Evolutionary conservation across 768 basidiomycete genomes (phyloP).

Genomic region (Kwoniella europaea): DNA sequence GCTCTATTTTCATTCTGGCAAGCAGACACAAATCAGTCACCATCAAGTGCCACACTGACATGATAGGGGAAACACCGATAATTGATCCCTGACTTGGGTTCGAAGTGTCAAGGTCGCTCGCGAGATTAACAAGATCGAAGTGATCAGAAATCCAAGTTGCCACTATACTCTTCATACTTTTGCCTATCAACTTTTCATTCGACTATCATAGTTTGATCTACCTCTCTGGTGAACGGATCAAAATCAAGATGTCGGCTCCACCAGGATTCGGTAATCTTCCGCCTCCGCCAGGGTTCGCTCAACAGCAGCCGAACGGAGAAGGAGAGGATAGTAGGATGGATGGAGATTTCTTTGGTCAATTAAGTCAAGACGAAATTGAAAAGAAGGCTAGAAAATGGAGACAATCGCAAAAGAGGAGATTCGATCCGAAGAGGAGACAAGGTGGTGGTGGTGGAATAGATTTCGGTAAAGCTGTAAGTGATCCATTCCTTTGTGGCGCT

Average conservation of each 20-base stretch:
- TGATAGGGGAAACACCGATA: neutral
- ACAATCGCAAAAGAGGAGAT: constrained; percentile 82
- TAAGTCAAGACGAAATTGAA: constrained; percentile 73
- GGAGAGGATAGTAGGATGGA: constrained; percentile 41
- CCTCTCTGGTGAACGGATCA: neutral
- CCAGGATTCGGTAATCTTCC: constrained; percentile 43
- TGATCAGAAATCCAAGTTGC: neutral
- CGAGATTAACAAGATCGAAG: constrained; percentile 14
- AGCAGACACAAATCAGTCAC: neutral
- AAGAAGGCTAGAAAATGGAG: constrained; percentile 96
- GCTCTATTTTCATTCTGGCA: neutral
- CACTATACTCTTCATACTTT: neutral
- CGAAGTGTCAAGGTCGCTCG: neutral
- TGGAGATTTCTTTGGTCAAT: constrained; percentile 56
- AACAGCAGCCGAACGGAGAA: constrained; percentile 32
- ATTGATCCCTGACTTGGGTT: neutral
- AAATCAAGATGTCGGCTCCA: constrained; percentile 34
- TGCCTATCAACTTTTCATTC: neutral
- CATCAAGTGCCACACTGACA: neutral
- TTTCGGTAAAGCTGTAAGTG: constrained; percentile 58
- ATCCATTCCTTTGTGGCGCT: neutral
- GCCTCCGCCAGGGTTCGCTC: constrained; percentile 26
- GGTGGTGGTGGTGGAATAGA: constrained; percentile 58
- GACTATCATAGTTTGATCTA: neutral
- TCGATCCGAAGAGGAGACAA: constrained; percentile 57